Percentiles rank a stretch among this genome's conserved stretches.
Evolutionary conservation across 257 asterid species (phyloP).

Genomic region (Solanum stenotomum): DNA sequence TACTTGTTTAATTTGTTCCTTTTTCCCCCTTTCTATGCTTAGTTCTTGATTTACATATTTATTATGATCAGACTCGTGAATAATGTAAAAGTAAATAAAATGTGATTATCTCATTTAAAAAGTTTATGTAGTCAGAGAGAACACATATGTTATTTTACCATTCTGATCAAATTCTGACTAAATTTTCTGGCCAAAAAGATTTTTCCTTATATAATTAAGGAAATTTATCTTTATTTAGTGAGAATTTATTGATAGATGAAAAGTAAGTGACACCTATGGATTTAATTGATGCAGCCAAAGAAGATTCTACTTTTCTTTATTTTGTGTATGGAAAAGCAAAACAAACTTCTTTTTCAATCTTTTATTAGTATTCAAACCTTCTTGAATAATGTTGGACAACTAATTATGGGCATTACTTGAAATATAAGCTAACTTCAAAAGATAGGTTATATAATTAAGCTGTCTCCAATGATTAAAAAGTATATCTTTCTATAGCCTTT

Average conservation of each 20-base stretch:
- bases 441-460: background rate
- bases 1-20: too few species aligned
- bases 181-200: too few species aligned
- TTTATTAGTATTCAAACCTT: background rate
- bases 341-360: background rate
- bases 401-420: background rate
- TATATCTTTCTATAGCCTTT: background rate
- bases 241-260: background rate
- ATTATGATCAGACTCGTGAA: background rate
- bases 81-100: background rate
- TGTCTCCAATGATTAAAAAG: slow-evolving; percentile 1
- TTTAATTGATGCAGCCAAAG: background rate
- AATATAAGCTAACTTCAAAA: slow-evolving; percentile 2
- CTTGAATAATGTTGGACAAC: background rate
- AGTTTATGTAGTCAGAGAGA: fast-evolving
- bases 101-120: too few species aligned
- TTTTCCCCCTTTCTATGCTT: background rate
- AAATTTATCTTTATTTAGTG: background rate
- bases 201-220: too few species aligned
- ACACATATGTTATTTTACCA: too few species aligned
- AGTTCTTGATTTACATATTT: background rate
- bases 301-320: background rate
- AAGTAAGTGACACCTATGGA: background rate
- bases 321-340: background rate
- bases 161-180: fast-evolving